These are phyloP conservation scores for Boletus rubroflammeus DNA, from an alignment of 768 basidiomycete genomes.

Conservation along the genomic window DNA sequence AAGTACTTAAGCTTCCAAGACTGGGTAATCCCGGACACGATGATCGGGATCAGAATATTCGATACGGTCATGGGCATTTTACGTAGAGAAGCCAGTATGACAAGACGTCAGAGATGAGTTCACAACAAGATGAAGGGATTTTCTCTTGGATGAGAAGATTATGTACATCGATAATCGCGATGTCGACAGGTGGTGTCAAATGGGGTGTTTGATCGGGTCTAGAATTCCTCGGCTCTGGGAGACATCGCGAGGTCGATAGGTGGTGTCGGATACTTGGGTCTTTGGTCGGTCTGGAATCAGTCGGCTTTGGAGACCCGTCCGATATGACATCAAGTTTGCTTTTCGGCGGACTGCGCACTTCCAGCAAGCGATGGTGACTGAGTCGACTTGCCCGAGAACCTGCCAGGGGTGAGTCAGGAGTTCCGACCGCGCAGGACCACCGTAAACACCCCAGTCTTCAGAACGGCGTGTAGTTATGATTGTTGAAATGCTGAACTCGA, in stretches of 20 bases:
- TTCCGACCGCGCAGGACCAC: not conserved
- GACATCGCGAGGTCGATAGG: conserved; percentile 6
- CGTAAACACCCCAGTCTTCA: not conserved
- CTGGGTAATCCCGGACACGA: conserved; percentile 6
- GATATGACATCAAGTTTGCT: not conserved
- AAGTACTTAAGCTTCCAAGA: conserved; percentile 11
- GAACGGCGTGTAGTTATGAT: not conserved
- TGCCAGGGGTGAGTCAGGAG: not conserved
- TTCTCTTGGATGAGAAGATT: conserved; percentile 13
- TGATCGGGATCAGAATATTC: conserved; percentile 10
- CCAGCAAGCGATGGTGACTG: not conserved
- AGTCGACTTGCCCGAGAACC: not conserved
- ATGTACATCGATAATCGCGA: conserved; percentile 20
- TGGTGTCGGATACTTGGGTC: not conserved
- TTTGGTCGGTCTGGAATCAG: conserved; percentile 3
- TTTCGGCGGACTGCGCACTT: not conserved
- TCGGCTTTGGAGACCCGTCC: not conserved
- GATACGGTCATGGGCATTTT: conserved; percentile 8
- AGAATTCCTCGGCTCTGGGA: conserved; percentile 14
- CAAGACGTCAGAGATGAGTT: conserved; percentile 6
- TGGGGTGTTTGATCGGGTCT: conserved; percentile 11
- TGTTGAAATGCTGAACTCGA: not conserved
- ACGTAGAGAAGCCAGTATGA: conserved; percentile 22
- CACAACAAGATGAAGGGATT: conserved; percentile 5
- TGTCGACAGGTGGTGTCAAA: not conserved